Evolutionary conservation across 1,139 yeast species (phyloP).

Genomic region (Casaregolazyma suthepensis): DNA sequence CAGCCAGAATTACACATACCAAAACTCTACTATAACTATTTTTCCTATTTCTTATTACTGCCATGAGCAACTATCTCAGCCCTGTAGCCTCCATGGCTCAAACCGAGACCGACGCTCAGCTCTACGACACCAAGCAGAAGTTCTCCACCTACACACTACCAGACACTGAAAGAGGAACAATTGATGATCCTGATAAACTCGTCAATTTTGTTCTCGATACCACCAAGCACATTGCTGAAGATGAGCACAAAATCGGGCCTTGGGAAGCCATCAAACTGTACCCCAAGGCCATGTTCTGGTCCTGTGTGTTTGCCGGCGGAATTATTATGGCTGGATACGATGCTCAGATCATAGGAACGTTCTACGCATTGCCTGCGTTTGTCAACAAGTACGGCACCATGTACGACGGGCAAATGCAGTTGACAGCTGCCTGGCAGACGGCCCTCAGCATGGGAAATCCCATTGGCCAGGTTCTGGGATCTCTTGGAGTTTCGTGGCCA

Average conservation of each 20-base stretch:
- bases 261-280: slow-evolving; percentile 22
- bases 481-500: slow-evolving; percentile 19
- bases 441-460: slow-evolving; percentile 25
- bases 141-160: not conserved
- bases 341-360: slow-evolving; percentile 34
- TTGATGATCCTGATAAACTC: slow-evolving; percentile 14
- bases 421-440: slow-evolving; percentile 34
- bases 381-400: slow-evolving; percentile 36
- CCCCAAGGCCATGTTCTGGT: slow-evolving; percentile 43
- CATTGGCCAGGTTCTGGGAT: slow-evolving; percentile 24
- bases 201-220: slow-evolving; percentile 19
- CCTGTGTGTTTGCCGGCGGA: slow-evolving; percentile 38
- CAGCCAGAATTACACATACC: no score
- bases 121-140: slow-evolving; percentile 3
- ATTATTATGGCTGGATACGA: slow-evolving; percentile 49
- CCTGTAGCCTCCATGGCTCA: slow-evolving; percentile 1
- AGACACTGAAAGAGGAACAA: slow-evolving; percentile 3
- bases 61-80: slow-evolving; percentile 4
- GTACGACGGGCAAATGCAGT: slow-evolving; percentile 31
- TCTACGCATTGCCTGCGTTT: slow-evolving; percentile 42
- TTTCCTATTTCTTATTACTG: not conserved
- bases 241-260: slow-evolving; percentile 19
- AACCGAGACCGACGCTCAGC: not conserved
- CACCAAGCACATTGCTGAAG: slow-evolving; percentile 20
- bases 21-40: no score